Base-by-base conservation (phyloP, 768 basidiomycete species). In the Sarcodon aspratus region DNA sequence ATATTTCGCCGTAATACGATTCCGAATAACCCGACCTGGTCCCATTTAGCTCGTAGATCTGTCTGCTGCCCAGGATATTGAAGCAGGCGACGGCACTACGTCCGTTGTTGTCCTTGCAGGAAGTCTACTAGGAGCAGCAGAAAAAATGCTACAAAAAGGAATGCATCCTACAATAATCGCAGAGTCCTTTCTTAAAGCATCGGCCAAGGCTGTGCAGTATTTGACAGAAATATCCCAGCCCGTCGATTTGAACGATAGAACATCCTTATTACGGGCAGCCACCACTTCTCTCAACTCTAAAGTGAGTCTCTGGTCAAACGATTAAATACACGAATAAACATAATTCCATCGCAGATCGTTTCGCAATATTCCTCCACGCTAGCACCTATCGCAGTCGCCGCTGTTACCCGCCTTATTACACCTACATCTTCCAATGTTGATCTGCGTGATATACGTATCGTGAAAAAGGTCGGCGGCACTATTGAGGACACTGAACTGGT, bases 401-500 rank as follows among this genome's bases (percentile, higher is more conserved):
- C 95, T 31, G 96, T 99, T 37, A 90, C 85, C 17, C 87, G 93
- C 52, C 78, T 99, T 36, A 81, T 89, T 44, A 89, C 89, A 0
- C 76, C 89, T 0, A 81, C 84, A 6, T 94, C 94, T 4, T 85
- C 88, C 9, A 98, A 92, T 59, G 96, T 99, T 46, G 96, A 99
- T 66, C 80, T 99, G 18, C 78, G 92, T 51, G 96, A 99, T 65
- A 84, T 98, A 61, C 83, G 96, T 33, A 75, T 99, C 55, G 93
- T 99, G 46, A 98, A 95, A 71, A 98, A 97, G 65, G 90, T 98
- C 46, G 96, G 96, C 17, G 96, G 96, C 38, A 98, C 96, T 1
- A 99, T 99, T 53, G 96, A 99, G 65, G 96, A 99, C 64, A 98
- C 96, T 3, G 93, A 97, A 58, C 78, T 99, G 13, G 78, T 96